Evolutionary conservation across 257 asterid species (phyloP), one percentile per base, ranked within the genome.

Genomic region (Knoxia roxburghii): DNA sequence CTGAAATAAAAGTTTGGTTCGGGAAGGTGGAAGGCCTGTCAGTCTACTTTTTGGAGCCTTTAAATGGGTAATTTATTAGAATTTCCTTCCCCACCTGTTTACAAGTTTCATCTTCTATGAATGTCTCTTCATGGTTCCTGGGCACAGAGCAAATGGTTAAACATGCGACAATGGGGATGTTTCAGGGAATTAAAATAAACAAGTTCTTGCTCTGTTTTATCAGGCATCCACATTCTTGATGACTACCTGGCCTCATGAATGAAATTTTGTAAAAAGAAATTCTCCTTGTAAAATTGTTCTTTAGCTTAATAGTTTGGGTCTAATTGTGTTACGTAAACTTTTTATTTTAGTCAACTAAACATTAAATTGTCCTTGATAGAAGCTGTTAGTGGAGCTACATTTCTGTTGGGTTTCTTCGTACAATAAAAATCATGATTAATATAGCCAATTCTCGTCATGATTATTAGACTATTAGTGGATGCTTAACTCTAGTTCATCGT

Each of bases 41-140:
- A 73, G 99, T 94, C 78, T 87, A 90, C 71, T 90, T 94, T 78
- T 74, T 94, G 92, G 99, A 94, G 83, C 99, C 99, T 81, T 95
- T 90, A 73, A 94, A 90, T 64, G 96, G 99, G 99, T 94, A 85
- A 82, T 33, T 37, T 64, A 76, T 59, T 12, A 51, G 65, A 50
- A 46, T 26, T 14, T 8, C n/a, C 54, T 14, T 21, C 26, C 35
- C 48, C n/a, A 18, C 26, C 50, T 48, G 27, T 58, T 33, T 53
- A 41, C 14, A 52, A 61, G 26, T 35, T 37, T 26, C 48, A 27
- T 8, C 40, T 75, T 58, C 21, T 69, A 30, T 67, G n/a, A n/a
- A n/a, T n/a, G n/a, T n/a, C n/a, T n/a, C n/a, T n/a, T n/a, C n/a
- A n/a, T n/a, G n/a, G n/a, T n/a, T n/a, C n/a, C n/a, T n/a, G n/a